Evolutionary conservation across 768 basidiomycete species (phyloP), one percentile per base, ranked within the genome.

Genomic region (Agaricus blazei): DNA sequence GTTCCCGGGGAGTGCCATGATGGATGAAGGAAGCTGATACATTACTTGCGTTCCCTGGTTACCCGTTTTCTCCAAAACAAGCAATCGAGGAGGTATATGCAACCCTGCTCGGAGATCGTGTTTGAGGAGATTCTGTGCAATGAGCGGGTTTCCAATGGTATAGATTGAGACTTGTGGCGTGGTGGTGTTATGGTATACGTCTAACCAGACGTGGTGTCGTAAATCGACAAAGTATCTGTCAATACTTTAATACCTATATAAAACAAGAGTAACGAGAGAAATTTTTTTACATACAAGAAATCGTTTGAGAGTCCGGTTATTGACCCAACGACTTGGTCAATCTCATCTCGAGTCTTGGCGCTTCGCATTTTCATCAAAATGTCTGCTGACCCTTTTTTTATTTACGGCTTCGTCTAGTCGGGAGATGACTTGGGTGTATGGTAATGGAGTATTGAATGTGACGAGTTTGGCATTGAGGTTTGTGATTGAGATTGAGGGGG

Each of bases 101-200:
- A 70, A 65, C 2, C 69, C 76, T 0, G 70, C 74, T 14, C 65
- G 65, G 42, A 73, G 60, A 55, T 81, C 77, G 56, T 70, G 62
- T 52, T 65, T 60, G 49, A 82, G 51, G 59, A 83, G 73, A 2
- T 62, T 64, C 54, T 78, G 72, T 0, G 79, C 81, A 45, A 79
- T 65, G 48, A 79, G 64, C 2, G 81, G 81, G 63, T 81, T 81
- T 15, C 80, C 80, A 53, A 80, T 68, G 28, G 69, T 72, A 64
- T 83, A 83, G 11, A 75, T 62, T 41, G 70, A 60, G 1, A 72
- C 65, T 29, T 59, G 61, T 23, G 73, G 72, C 41, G 67, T 64
- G 14, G 46, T 54, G 19, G 51, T 42, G 31, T 59, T 62, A 19
- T 61, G 65, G 34, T 62, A 56, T 29, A 62, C 60, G 45, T 68